A percentile compares a stretch with the other conserved stretches of the same genome.
Conservation (phyloP, 1,284 basidiomycete genomes). For the Apiotrichum veenhuisii region DNA sequence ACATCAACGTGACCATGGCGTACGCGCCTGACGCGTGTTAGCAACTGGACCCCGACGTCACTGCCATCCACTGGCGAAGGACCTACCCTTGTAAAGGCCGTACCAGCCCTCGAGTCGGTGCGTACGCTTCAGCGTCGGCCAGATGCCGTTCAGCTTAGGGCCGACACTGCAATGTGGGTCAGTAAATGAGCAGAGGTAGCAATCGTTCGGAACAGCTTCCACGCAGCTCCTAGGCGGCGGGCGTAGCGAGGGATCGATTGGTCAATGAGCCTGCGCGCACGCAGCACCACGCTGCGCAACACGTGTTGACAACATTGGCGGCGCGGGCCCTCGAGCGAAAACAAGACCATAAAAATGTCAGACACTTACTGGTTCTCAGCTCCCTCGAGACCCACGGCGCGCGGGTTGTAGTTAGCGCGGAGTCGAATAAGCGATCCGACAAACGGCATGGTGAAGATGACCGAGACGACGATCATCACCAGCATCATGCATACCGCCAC, state of each 20-base stretch:
- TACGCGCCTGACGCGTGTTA: slow-evolving; percentile 52
- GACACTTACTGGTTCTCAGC: slow-evolving; percentile 36
- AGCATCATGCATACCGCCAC: slow-evolving; percentile 43
- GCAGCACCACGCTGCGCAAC: slow-evolving; percentile 59
- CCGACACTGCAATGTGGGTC: slow-evolving; percentile 39
- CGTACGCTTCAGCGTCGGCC: slow-evolving; percentile 65
- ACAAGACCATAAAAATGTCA: no score
- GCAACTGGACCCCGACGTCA: neutral
- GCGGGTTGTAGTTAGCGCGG: slow-evolving; percentile 52
- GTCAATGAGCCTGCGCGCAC: no score
- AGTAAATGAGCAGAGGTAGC: no score
- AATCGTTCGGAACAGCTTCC: no score
- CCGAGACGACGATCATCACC: slow-evolving; percentile 36
- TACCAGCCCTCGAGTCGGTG: slow-evolving; percentile 73
- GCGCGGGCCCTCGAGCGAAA: slow-evolving; percentile 50
- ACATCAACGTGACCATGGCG: slow-evolving; percentile 67
- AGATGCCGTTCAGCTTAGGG: slow-evolving; percentile 45
- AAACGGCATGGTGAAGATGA: slow-evolving; percentile 48
- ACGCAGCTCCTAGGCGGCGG: no score
- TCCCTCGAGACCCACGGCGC: slow-evolving; percentile 69
- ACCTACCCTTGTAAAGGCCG: slow-evolving; percentile 79
- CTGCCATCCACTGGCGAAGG: neutral
- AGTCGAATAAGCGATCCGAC: slow-evolving; percentile 47
- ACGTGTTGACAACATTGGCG: no score
- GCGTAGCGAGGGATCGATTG: no score